These are phyloP conservation scores for Limonium bicolor DNA, from an alignment of 148 eudicot genomes.

Conservation along the genomic window DNA sequence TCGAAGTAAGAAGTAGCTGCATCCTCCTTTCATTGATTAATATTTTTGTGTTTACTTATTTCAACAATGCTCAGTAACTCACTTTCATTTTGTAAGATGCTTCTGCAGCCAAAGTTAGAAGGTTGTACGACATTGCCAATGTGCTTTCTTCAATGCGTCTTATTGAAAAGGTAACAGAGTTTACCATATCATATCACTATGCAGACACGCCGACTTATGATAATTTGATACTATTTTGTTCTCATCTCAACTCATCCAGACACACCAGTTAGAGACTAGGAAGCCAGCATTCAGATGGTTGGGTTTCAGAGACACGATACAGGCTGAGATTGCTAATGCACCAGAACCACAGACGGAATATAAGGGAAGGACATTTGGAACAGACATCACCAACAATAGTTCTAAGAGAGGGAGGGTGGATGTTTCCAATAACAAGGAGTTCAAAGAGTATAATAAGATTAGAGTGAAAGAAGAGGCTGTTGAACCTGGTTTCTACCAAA, in stretches of 20 bases:
- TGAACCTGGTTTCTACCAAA: neutral
- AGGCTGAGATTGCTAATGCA: slow-evolving; percentile 11
- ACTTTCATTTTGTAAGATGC: slow-evolving; percentile 20
- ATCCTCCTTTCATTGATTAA: neutral
- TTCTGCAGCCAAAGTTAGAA: slow-evolving; percentile 89
- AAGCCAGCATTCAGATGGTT: slow-evolving; percentile 94
- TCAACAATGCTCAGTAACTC: slow-evolving; percentile 12
- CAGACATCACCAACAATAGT: slow-evolving; percentile 52
- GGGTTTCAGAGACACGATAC: slow-evolving; percentile 33
- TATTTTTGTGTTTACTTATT: neutral
- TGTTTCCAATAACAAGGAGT: slow-evolving; percentile 13
- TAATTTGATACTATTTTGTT: neutral
- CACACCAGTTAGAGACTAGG: slow-evolving; percentile 68
- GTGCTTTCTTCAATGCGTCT: slow-evolving; percentile 86
- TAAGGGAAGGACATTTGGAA: slow-evolving; percentile 73
- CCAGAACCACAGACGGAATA: slow-evolving; percentile 17
- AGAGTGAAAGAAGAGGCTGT: slow-evolving; percentile 4
- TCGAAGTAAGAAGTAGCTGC: slow-evolving; percentile 45
- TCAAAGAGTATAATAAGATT: neutral
- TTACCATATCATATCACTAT: neutral
- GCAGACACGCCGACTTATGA: too few species aligned
- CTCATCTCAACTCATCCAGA: slow-evolving; percentile 28
- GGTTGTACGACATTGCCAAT: slow-evolving; percentile 92
- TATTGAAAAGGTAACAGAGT: slow-evolving; percentile 66
- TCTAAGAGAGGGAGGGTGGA: slow-evolving; percentile 41